Base-by-base conservation (phyloP, 2,329 filamentous ascomycete species). In the Aspergillus fumigatiaffinis region DNA sequence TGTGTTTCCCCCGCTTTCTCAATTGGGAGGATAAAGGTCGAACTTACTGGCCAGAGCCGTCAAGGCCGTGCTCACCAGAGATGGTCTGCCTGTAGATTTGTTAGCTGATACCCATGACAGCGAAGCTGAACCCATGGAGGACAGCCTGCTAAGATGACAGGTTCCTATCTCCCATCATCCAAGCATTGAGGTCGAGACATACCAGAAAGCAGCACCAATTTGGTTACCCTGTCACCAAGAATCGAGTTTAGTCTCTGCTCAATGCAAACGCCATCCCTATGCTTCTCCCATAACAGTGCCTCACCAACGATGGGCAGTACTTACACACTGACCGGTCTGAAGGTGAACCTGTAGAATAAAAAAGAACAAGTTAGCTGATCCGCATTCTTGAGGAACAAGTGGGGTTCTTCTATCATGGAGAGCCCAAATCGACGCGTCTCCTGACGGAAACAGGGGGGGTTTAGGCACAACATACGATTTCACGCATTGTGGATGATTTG, bases 191-290 rank as follows among this genome's bases (percentile, higher is more conserved):
- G 21, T 47, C 23, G 3, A 44, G 12, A 81, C 85, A 69, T 80
- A 90, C 88, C 93, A 97, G 87, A 97, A 97, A 81, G 94, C 93
- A 84, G 93, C 92, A 92, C 93, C 93, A 72, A 97, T 96, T 90
- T 97, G 93, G 89, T 97, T 97, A 87, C 93, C 93, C 92, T 96
- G 71, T 71, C 53, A 52, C 53, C 62, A 66, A 71, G 67, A 60
- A 67, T 55, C 59, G 56, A 50, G 57, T 64, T 67, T 62, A 68
- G 61, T 59, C 23, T 53, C 54, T 17, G 44, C 44, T 23, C 20
- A 23, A 47, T 1, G 14, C 21, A 14, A 23, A 47, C 21, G 2
- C 44, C 25, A 14, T 44, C 14, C 29, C 14, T n/a, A 25, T 23
- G 20, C 14, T 14, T 32, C 23, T 23, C 44, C 44, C 44, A 47